Evolutionary conservation across 208 protist species (phyloP).

Genomic region (Crithidia sp.): DNA sequence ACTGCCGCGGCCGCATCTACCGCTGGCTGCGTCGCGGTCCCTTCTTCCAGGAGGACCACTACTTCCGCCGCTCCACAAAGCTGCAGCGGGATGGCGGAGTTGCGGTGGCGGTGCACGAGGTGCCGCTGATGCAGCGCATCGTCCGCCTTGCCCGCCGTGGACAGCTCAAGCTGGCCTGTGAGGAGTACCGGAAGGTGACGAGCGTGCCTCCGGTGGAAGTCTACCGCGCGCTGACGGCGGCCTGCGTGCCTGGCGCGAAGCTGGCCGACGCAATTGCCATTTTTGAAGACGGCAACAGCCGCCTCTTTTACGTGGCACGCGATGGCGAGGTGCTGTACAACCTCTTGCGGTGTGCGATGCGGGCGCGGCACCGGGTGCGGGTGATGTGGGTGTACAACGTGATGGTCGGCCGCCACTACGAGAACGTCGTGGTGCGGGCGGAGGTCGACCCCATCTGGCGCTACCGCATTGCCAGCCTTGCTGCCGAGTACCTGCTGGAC

Average conservation of each 20-base stretch:
- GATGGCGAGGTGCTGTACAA: constrained; percentile 89
- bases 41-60: constrained; percentile 91
- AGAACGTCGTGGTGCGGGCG: constrained; percentile 83
- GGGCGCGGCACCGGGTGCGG: constrained; percentile 76
- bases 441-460: constrained; percentile 84
- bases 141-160: constrained; percentile 72
- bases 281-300: constrained; percentile 86
- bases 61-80: constrained; percentile 79
- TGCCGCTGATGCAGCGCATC: constrained; percentile 80
- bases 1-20: constrained; percentile 87
- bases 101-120: constrained; percentile 63
- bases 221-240: constrained; percentile 83
- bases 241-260: constrained; percentile 73
- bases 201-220: constrained; percentile 88
- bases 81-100: constrained; percentile 62
- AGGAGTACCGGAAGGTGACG: constrained; percentile 88
- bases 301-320: constrained; percentile 84
- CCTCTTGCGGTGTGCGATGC: constrained; percentile 82
- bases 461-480: constrained; percentile 75
- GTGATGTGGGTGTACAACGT: constrained; percentile 92
- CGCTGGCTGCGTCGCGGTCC: constrained; percentile 89
- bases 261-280: constrained; percentile 89
- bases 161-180: constrained; percentile 87
- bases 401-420: constrained; percentile 85
- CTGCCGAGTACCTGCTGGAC: constrained; percentile 80